phyloP scores from a whole-genome alignment of 225 moss, liverwort and hornwort genomes.

The Straminergon stramineum region DNA sequence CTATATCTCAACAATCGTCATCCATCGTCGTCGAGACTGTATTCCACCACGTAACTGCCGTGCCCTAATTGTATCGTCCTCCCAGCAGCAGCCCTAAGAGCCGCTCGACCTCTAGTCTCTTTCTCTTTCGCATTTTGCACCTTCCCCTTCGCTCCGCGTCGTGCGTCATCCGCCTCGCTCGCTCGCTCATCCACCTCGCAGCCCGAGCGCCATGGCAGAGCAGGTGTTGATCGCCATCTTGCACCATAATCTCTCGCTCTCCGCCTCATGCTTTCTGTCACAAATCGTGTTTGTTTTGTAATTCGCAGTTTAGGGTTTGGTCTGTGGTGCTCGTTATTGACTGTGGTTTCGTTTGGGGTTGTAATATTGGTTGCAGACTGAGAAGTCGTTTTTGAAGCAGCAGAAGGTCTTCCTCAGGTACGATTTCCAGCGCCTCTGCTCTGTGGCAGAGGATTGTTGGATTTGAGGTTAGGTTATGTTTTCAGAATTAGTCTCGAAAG shows the following conservation, averaged over 20 bases:
- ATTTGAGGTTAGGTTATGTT: background rate
- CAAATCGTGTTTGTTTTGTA: background rate
- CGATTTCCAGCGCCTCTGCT: background rate
- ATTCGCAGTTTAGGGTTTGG: background rate
- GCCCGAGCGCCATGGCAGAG: slow-evolving; percentile 21
- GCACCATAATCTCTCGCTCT: no score
- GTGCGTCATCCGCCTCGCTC: background rate
- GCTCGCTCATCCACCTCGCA: background rate
- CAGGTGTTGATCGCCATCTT: background rate
- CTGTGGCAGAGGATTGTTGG: background rate
- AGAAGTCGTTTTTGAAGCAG: slow-evolving; percentile 56
- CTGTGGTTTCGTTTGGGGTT: background rate
- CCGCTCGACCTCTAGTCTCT: fast-evolving
- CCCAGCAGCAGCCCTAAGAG: slow-evolving; percentile 13
- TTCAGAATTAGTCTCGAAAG: no score
- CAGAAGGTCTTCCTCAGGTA: slow-evolving; percentile 50
- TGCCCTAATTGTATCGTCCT: background rate
- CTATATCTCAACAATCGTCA: background rate
- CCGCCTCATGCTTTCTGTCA: background rate
- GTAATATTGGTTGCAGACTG: slow-evolving; percentile 34
- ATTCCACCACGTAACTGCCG: background rate
- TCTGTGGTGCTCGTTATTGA: background rate
- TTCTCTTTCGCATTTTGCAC: slow-evolving; percentile 6
- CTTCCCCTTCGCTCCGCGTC: background rate
- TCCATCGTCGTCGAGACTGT: no score